Evolutionary conservation across 2,329 filamentous ascomycete genomes (phyloP), one percentile per base, ranked within the genome.

Genomic region (Phialophora chinensis): DNA sequence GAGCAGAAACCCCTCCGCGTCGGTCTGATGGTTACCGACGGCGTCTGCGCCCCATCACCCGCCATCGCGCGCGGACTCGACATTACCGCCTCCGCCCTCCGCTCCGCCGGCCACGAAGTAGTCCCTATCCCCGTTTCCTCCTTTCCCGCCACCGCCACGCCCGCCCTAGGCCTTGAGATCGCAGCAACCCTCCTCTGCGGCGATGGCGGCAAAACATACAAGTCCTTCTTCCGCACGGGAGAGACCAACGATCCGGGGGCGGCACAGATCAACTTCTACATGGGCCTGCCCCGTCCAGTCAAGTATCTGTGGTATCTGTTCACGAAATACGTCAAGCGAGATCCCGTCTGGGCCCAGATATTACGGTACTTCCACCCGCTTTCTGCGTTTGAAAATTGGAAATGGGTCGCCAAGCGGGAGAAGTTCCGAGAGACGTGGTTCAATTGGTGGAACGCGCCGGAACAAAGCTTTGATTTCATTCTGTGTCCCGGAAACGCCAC

Each of bases 281-380:
- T 93, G 81, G 83, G 82, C 50, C 84, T 96, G 14, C 90, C 92
- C 14, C 82, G 88, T 6, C 87, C 90, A 4, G 75, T 96, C 72
- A 92, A 92, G 76, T 96, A 90, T 77, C 74, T 95, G n/a, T 92
- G 96, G 81, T 95, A 93, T 76, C 86, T 93, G 5, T 97, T 91
- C 85, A 89, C 95, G n/a, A 90, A 90, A 74, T 96, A 97, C 76
- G 82, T 97, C 68, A 87, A 88, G 62, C 81, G 88, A 11, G 93
- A 97, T 76, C 77, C 81, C 1, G 79, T 93, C 57, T 96, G 92
- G 91, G 92, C 93, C 0, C 89, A 88, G 0, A 79, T 97, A 5
- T 80, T 97, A 55, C 84, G 85, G 52, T 83, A 89, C 73, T 96
- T 91, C 86, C 85, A 88, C 60, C 85, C 87, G 62, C 93, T 93